A percentile compares a stretch with the other conserved stretches of the same genome.
These are phyloP conservation scores for Fagus sylvatica DNA, from an alignment of 306 rosid species.

Conservation along the genomic window DNA sequence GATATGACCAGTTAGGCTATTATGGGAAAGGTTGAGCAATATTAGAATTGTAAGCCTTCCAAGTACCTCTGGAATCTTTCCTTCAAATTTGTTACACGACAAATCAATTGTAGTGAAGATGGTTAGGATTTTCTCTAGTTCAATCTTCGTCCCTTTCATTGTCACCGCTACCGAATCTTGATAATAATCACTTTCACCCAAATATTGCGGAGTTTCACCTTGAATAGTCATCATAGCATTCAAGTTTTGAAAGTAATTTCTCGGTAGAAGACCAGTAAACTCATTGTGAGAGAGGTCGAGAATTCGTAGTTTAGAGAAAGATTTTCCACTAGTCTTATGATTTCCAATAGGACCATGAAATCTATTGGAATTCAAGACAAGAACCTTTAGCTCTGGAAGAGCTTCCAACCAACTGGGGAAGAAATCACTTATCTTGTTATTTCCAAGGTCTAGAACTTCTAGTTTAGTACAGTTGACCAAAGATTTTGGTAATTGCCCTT, in stretches of 20 bases:
- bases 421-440: constrained; percentile 27
- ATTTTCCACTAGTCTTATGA: not conserved
- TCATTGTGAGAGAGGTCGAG: constrained; percentile 36
- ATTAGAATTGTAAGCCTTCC: constrained; percentile 24
- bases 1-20: constrained; percentile 33
- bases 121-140: constrained; percentile 7
- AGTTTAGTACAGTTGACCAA: not conserved
- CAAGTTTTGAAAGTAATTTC: too few relatives aligned
- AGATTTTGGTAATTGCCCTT: not conserved
- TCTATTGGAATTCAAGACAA: constrained; percentile 31
- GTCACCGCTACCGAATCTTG: constrained; percentile 11
- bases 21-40: constrained; percentile 38
- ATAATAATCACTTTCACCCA: accelerated
- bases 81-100: constrained; percentile 45
- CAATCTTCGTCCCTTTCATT: not conserved
- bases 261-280: not conserved
- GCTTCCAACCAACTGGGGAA: constrained; percentile 39
- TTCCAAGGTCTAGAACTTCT: constrained; percentile 38
- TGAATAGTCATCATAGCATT: too few relatives aligned
- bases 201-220: too few relatives aligned
- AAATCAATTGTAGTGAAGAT: constrained; percentile 35
- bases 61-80: constrained; percentile 26
- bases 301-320: constrained; percentile 28
- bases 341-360: constrained; percentile 30
- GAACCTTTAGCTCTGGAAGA: constrained; percentile 24